A percentile compares a stretch with the other conserved stretches of the same genome.
These are phyloP conservation scores for Metarhizium rileyi DNA, from an alignment of 2,329 filamentous ascomycete species.

Conservation along the genomic window DNA sequence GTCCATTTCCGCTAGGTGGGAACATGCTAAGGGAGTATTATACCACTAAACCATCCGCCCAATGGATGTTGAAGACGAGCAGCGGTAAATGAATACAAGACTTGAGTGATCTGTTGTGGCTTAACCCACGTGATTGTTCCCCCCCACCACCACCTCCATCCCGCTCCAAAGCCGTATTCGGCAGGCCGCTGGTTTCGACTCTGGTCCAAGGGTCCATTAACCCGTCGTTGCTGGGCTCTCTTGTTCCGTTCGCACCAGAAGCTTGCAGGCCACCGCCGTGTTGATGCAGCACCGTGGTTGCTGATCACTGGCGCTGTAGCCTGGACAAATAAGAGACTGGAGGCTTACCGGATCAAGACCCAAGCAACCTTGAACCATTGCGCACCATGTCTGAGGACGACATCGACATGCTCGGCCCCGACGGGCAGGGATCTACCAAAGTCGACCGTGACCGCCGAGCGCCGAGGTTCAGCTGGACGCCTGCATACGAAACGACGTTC, in stretches of 20 bases:
- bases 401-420: conserved; percentile 25
- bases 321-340: background rate
- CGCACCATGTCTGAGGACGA: conserved; percentile 29
- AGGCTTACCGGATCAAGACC: background rate
- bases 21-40: conserved; percentile 8
- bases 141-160: background rate
- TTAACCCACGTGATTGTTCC: conserved; percentile 2
- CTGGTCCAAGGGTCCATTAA: background rate
- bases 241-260: background rate
- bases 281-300: conserved; percentile 5
- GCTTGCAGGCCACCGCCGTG: conserved; percentile 5
- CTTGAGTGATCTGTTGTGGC: background rate
- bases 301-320: conserved; percentile 4
- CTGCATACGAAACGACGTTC: conserved; percentile 49
- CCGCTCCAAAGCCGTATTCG: background rate
- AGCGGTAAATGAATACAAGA: background rate
- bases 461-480: conserved; percentile 51
- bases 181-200: background rate
- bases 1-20: background rate
- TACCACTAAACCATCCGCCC: conserved; percentile 9
- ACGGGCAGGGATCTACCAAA: conserved; percentile 22
- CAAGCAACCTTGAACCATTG: background rate
- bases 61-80: background rate
- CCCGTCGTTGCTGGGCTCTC: background rate
- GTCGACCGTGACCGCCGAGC: conserved; percentile 31